Evolutionary conservation across 345 rosid genomes (phyloP), one percentile per base, ranked within the genome.

Genomic region (Pistacia atlantica): DNA sequence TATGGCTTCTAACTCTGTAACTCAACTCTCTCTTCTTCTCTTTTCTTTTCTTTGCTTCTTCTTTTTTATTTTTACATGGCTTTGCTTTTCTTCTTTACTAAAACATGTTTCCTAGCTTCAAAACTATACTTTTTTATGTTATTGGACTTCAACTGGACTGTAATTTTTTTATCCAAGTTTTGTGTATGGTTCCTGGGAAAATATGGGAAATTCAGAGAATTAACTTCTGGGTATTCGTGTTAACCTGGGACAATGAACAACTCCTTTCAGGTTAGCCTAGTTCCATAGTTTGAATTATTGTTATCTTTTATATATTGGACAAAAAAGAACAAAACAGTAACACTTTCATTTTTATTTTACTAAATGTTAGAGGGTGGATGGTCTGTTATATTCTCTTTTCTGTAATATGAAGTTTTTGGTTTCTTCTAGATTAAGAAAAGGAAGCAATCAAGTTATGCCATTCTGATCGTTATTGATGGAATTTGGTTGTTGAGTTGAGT

Each of bases 151-250:
- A 4, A 51, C 13, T 25, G 5, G n/a, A 28, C 28, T 25, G 11
- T 1, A 25, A 33, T 70, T 17, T 33, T 70, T 59, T 54, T 51
- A 12, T 54, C 35, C 62, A 5, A 54, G 25, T 16, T 71, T 22
- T 38, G 1, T 18, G n/a, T 16, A 11, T 55, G 73, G 31, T 35
- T 55, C 3, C 45, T 37, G 31, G 51, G 61, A 33, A 74, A 61
- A 69, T 52, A 60, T 11, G 38, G 18, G 17, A 20, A 8, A 22
- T 9, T 54, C 38, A 17, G 16, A 31, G 28, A 35, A 6, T 28
- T 48, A 61, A 20, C 45, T 48, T 72, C 58, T 73, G 76, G 67
- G 76, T 46, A 17, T 35, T 31, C 16, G 25, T 5, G 17, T 61
- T 60, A 38, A 38, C 11, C 11, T n/a, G 17, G 46, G 7, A 69